Base-by-base conservation (phyloP, 2,329 filamentous ascomycete species). In the Alternaria sp. region DNA sequence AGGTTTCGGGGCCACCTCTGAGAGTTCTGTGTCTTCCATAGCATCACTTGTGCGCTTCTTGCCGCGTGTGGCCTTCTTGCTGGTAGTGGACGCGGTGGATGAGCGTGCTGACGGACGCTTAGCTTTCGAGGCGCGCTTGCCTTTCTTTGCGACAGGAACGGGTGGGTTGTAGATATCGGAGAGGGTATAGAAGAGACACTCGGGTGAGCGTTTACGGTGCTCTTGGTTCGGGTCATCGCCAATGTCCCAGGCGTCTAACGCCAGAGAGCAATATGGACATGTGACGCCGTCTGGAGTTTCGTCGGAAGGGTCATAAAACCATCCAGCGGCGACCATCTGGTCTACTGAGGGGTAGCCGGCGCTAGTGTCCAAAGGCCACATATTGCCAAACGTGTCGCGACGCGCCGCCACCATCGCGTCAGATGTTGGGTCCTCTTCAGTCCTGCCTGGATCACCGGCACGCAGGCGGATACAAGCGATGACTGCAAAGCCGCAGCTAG, bases 231-330 rank as follows among this genome's bases (percentile, higher is more conserved):
- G 95, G 75, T 97, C 92, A 77, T 99, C 95, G 60, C 90, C 89
- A 1, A 91, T 90, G 75, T 98, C 95, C 95, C 96, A 99, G 7
- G 93, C 93, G 78, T 98, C 94, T 11, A 99, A 85, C 11, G 91
- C 93, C 16, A 98, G 81, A 59, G 91, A 88, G 81, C 95, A 99
- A 80, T 98, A 97, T 28, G 92, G 86, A 76, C 95, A 99, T 11
- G 91, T 95, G 10, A 92, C 92, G 81, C 94, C 92, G 78, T 99
- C 95, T 66, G 95, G 90, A 12, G 89, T 92, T 44, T 94, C 93
- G 44, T 87, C 81, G 6, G 88, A 92, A 0, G 95, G 94, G 25
- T 93, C 96, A 80, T 94, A 97, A 75, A 91, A 93, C 94, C 94
- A 99, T 11, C 95, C 95, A 28, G 93, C 92, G 67, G 94, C 92